Evolutionary conservation across 2,329 filamentous ascomycete genomes (phyloP), one percentile per base, ranked within the genome.

Genomic region (Colletotrichum agaves): DNA sequence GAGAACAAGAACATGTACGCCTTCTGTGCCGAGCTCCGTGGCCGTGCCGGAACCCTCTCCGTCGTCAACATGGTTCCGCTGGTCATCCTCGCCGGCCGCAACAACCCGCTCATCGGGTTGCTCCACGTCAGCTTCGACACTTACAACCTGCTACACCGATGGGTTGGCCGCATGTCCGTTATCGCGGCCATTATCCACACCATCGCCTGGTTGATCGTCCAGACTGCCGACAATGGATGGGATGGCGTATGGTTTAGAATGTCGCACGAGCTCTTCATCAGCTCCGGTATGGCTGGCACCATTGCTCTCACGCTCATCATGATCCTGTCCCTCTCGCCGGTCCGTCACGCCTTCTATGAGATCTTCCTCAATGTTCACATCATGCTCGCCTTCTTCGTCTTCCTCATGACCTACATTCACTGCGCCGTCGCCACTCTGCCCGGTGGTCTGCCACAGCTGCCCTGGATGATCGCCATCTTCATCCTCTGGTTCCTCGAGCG

Each of bases 271-370:
- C 80, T 82, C 12, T 95, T 94, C 74, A 89, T 93, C 67, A 79
- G 79, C 33, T 91, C 88, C 41, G 91, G 91, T 47, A 85, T 88
- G 74, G 81, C 90, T 27, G 90, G 85, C 50, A 86, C 83, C 2
- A 77, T 87, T 55, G 85, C 87, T 41, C 87, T 97, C 75, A 73
- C 87, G 44, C 76, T 92, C 49, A 83, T 98, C 50, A 75, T 92
- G 61, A 74, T 97, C 58, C 83, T 91, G 31, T 91, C 93, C 10
- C 82, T 92, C 61, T 95, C 93, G 2, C 91, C 94, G 0, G 76
- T 99, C 58, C 90, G 96, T 69, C 95, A 98, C 78, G 94, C 94
- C 43, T 98, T 97, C 77, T 99, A 99, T 82, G 96, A 99, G 81
- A 97, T 93, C 1, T 99, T 99, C 81, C 86, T 98, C 73, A 93